Percentiles rank a stretch among this genome's conserved stretches.
Evolutionary conservation across 2,329 filamentous ascomycete genomes (phyloP).

Genomic region (Neofusicoccum cordaticola): DNA sequence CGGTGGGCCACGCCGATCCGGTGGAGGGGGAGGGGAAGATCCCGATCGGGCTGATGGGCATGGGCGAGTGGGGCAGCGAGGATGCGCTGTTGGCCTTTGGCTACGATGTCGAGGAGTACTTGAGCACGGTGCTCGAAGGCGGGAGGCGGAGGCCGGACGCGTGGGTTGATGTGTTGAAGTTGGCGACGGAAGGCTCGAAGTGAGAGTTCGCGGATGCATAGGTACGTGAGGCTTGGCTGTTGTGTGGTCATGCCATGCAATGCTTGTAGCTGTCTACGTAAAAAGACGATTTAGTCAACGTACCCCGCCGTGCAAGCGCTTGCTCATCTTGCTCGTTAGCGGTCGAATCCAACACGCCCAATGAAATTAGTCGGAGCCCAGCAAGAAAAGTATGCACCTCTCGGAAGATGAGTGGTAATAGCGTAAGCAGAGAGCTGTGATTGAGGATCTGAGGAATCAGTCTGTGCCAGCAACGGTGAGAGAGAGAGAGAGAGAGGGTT

Average conservation of each 20-base stretch:
- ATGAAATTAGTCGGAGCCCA: too few relatives aligned
- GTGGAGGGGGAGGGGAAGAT: slow-evolving; percentile 56
- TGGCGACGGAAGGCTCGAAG: slow-evolving; percentile 17
- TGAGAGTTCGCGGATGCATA: background rate
- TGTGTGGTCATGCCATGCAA: background rate
- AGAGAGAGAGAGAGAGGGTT: too few relatives aligned
- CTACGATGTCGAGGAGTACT: slow-evolving; percentile 49
- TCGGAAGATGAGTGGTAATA: too few relatives aligned
- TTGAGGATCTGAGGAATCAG: too few relatives aligned
- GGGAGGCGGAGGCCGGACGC: slow-evolving; percentile 35
- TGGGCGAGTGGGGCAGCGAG: slow-evolving; percentile 55
- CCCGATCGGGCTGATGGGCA: slow-evolving; percentile 54
- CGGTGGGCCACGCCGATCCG: slow-evolving; percentile 68
- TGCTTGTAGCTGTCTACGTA: too few relatives aligned
- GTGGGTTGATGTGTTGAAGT: slow-evolving; percentile 40
- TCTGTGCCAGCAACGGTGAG: too few relatives aligned
- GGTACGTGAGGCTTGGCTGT: background rate
- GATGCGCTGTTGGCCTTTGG: slow-evolving; percentile 53
- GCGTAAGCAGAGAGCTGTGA: too few relatives aligned
- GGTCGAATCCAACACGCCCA: too few relatives aligned
- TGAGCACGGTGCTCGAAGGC: slow-evolving; percentile 38
- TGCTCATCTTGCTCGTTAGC: too few relatives aligned
- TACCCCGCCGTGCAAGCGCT: too few relatives aligned
- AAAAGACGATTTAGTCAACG: too few relatives aligned
- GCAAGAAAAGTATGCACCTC: too few relatives aligned